These are phyloP conservation scores for Eucommia ulmoides DNA, from an alignment of 257 asterid genomes.

Conservation along the genomic window DNA sequence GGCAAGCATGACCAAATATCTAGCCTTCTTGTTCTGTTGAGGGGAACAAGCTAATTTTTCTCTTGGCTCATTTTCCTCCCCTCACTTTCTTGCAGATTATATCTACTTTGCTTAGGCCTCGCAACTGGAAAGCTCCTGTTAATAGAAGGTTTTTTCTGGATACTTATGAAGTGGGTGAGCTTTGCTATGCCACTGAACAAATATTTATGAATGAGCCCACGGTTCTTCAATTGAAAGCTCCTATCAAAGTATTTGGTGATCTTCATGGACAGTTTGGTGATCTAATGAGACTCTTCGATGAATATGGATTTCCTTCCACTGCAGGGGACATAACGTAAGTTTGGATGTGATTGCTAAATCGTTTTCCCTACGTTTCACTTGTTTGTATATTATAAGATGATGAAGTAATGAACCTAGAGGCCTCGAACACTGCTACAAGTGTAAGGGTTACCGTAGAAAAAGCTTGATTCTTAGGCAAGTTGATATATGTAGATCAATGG, in stretches of 20 bases:
- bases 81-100: slow-evolving; percentile 46
- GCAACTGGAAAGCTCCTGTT: slow-evolving; percentile 90
- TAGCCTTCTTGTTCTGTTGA: neutral
- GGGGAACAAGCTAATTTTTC: neutral
- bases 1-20: slow-evolving; percentile 34
- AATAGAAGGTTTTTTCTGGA: slow-evolving; percentile 92
- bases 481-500: too few relatives aligned
- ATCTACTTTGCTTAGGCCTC: slow-evolving; percentile 85
- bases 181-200: slow-evolving; percentile 97
- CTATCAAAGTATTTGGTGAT: slow-evolving; percentile 95
- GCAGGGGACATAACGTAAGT: slow-evolving; percentile 98
- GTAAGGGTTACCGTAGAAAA: too few relatives aligned
- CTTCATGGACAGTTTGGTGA: slow-evolving; percentile 99
- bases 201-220: slow-evolving; percentile 94
- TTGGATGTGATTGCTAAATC: slow-evolving; percentile 14
- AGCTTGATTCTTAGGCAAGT: too few relatives aligned
- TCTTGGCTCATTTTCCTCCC: slow-evolving; percentile 7
- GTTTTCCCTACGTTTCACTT: too few relatives aligned
- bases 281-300: slow-evolving; percentile 94
- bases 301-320: slow-evolving; percentile 98
- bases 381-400: too few relatives aligned
- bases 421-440: too few relatives aligned
- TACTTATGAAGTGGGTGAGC: slow-evolving; percentile 95
- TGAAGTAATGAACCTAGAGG: too few relatives aligned
- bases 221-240: slow-evolving; percentile 97